phyloP scores from a whole-genome alignment of 2,329 filamentous ascomycete species.

The Colletotrichum sp. region DNA sequence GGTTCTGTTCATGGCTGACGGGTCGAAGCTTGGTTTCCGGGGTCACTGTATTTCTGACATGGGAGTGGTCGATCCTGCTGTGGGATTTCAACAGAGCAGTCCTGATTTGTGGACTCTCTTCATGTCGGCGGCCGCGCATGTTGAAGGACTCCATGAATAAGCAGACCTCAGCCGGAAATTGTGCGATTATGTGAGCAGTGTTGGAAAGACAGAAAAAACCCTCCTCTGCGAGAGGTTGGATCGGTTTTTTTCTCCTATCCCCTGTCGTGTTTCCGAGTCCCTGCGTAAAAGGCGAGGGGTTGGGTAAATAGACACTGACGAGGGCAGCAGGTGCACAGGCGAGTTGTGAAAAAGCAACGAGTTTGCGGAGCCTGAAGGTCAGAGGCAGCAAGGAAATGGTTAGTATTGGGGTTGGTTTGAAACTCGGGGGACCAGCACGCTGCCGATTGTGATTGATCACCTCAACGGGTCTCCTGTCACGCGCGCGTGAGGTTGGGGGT shows the following conservation, averaged over 20 bases:
- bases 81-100: not conserved
- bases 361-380: constrained; percentile 5
- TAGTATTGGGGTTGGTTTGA: not conserved
- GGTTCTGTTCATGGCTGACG: not conserved
- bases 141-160: not conserved
- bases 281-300: constrained; percentile 5
- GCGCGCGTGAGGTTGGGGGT: constrained; percentile 11
- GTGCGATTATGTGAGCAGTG: not conserved
- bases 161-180: not conserved
- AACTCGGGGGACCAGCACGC: not conserved
- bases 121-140: not conserved
- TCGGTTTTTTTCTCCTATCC: not conserved
- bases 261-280: not conserved
- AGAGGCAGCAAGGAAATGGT: not conserved
- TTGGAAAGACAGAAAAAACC: not conserved
- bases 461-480: not conserved
- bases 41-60: not conserved
- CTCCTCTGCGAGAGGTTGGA: not conserved
- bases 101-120: not conserved
- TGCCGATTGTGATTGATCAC: constrained; percentile 14
- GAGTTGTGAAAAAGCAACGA: constrained; percentile 9
- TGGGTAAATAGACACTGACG: not conserved
- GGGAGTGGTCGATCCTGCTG: not conserved
- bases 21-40: not conserved
- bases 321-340: not conserved